Percentiles rank a stretch among this genome's conserved stretches.
phyloP scores from a whole-genome alignment of 495 filamentous ascomycete species.

The Xylaria flabelliformis region DNA sequence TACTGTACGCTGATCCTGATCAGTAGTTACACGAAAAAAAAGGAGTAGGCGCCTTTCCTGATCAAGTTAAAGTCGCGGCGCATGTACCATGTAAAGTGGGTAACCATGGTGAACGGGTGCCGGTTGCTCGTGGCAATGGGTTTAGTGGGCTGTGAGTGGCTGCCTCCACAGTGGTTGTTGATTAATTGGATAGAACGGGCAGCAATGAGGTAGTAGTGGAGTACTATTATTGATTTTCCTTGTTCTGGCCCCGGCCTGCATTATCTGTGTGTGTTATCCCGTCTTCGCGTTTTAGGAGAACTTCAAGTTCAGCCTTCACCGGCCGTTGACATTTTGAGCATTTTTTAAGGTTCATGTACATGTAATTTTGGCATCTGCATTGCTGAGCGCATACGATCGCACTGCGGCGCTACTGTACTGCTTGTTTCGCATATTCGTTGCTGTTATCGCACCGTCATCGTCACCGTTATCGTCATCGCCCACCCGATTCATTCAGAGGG shows the following conservation, averaged over 20 bases:
- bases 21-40: not conserved
- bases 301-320: not conserved
- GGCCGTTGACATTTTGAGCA: not conserved
- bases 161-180: constrained; percentile 15
- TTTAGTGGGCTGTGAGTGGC: constrained; percentile 21
- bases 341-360: constrained; percentile 6
- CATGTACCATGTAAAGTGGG: not conserved
- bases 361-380: constrained; percentile 3
- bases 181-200: not conserved
- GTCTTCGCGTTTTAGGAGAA: constrained; percentile 3
- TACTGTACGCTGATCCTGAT: not conserved
- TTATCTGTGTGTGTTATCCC: not conserved
- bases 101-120: not conserved
- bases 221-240: constrained; percentile 17
- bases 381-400: not conserved
- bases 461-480: constrained; percentile 9
- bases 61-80: constrained; percentile 2
- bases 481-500: not conserved
- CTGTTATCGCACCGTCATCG: constrained; percentile 17
- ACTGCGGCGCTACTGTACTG: not conserved
- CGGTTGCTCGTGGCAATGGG: constrained; percentile 31
- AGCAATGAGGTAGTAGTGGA: constrained; percentile 12
- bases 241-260: constrained; percentile 2
- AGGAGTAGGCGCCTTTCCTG: not conserved
- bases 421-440: not conserved